A percentile compares a stretch with the other conserved stretches of the same genome.
phyloP scores from a whole-genome alignment of 1,284 basidiomycete genomes.

The Kwoniella shivajii region DNA sequence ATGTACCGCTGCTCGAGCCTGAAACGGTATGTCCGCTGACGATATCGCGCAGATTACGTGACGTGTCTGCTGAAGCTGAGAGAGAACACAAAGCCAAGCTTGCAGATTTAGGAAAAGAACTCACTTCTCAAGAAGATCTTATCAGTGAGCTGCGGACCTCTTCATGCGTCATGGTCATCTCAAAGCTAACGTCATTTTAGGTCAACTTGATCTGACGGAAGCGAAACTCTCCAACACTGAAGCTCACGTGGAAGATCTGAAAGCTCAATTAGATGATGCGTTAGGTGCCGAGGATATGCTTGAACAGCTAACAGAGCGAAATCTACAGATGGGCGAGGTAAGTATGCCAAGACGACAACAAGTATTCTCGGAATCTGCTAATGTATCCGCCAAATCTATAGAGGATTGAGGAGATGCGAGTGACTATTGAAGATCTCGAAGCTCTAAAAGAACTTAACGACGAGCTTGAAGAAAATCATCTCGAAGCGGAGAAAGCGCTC shows the following conservation, averaged over 20 bases:
- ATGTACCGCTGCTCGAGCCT: no score
- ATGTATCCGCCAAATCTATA: conserved; percentile 44
- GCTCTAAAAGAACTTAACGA: conserved; percentile 94
- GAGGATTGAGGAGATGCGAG: conserved; percentile 96
- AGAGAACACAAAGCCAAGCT: conserved; percentile 80
- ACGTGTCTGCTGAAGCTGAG: conserved; percentile 84
- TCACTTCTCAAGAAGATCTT: conserved; percentile 56
- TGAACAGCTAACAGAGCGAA: conserved; percentile 91
- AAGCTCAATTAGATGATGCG: conserved; percentile 91
- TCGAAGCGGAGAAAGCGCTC: conserved; percentile 89
- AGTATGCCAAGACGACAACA: conserved; percentile 7
- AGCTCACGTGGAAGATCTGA: conserved; percentile 88
- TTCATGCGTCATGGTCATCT: background rate
- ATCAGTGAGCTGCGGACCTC: conserved; percentile 32
- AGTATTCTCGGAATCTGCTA: background rate
- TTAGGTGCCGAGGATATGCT: conserved; percentile 95
- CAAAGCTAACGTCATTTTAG: conserved; percentile 54
- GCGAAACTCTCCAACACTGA: conserved; percentile 83
- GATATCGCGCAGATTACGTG: conserved; percentile 68
- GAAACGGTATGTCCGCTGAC: conserved; percentile 18
- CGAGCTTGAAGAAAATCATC: conserved; percentile 94
- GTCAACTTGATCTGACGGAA: conserved; percentile 74
- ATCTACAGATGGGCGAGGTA: conserved; percentile 85
- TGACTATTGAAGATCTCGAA: conserved; percentile 93
- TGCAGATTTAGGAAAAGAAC: conserved; percentile 84